Evolutionary conservation across 2,329 filamentous ascomycete genomes (phyloP), one percentile per base, ranked within the genome.

Genomic region (Orbilia oligospora): DNA sequence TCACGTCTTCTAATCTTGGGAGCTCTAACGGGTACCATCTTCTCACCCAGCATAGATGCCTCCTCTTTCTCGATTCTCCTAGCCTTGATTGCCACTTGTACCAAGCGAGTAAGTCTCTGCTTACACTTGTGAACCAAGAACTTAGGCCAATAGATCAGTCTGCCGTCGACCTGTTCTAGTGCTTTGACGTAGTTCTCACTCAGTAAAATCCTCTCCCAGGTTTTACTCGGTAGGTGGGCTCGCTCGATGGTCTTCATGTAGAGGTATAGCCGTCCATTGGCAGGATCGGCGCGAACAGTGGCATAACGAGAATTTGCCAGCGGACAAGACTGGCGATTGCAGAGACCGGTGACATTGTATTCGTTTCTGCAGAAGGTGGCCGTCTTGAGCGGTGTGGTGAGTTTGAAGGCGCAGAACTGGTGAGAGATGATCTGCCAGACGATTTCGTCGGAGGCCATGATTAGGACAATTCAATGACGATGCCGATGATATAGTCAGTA

Each of bases 351-450:
- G 80, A 94, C 91, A 84, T 97, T 97, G 88, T 94, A 92, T 86
- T 95, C 94, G 86, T 97, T 97, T 84, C 95, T 91, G 86, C 96
- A 99, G 86, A 98, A 99, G 83, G 90, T 97, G 85, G 96, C 91
- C 76, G 71, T 79, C 64, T 79, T 75, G 77, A 73, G 77, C 49
- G 76, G 69, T 2, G 66, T 71, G 56, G 64, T 66, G 81, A 98
- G 88, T 84, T 97, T 97, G 88, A 94, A 98, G 65, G 92, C 91
- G 87, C 96, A 98, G 84, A 96, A 97, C 84, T 95, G 92, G 86
- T 96, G 93, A 86, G 97, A 97, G 82, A 97, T 97, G 73, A 97
- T 93, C 84, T 94, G 91, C 96, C 96, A 99, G 80, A 98, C 91
- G 81, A 98, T 97, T 86, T 98, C 95, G 87, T 98, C 95, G 80